These are phyloP conservation scores for Leishmania lainsoni DNA, from an alignment of 208 protist species.

Conservation along the genomic window DNA sequence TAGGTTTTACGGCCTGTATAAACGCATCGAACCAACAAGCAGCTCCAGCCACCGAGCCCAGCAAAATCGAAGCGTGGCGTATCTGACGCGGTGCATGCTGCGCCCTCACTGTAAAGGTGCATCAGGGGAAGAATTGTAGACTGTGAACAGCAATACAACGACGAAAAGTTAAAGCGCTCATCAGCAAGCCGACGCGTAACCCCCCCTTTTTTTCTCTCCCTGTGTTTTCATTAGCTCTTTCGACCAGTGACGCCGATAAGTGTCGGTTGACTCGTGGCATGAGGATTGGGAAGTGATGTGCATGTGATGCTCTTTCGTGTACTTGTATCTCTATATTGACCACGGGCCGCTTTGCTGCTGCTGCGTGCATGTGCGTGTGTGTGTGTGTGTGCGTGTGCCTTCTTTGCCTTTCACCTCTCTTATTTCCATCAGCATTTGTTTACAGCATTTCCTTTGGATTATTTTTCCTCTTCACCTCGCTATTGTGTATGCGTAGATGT, in stretches of 20 bases:
- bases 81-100: not conserved
- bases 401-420: not conserved
- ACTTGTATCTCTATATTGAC: not conserved
- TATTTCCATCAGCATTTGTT: not conserved
- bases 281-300: not conserved
- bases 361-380: constrained; percentile 3
- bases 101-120: not conserved
- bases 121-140: not conserved
- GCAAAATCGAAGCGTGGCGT: not conserved
- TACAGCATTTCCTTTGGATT: not conserved
- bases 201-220: not conserved
- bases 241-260: not conserved
- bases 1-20: not conserved
- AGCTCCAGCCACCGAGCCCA: not conserved
- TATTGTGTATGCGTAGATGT: constrained; percentile 2
- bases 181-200: constrained; percentile 1
- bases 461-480: not conserved
- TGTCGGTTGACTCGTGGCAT: not conserved
- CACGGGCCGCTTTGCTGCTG: not conserved
- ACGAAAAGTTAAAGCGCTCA: not conserved
- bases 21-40: not conserved
- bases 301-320: not conserved
- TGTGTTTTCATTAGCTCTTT: not conserved
- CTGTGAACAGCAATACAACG: not conserved
- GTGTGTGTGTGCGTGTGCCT: not conserved